phyloP scores from a whole-genome alignment of 192 early-diverging fungal genomes.

The Coemansia sp. region DNA sequence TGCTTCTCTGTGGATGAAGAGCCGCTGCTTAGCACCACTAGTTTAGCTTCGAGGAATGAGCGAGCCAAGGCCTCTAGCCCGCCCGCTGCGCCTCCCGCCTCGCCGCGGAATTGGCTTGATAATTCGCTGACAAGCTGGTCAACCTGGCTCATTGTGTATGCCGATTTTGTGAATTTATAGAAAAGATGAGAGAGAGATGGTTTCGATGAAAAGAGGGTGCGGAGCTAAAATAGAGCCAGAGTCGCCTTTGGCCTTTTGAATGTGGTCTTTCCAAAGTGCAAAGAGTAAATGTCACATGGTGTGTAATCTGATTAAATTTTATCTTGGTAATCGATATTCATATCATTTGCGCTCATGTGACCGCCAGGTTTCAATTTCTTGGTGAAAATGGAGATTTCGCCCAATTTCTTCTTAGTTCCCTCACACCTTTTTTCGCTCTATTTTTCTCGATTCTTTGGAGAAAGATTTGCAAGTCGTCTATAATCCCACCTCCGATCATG shows the following conservation, averaged over 20 bases:
- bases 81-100: constrained; percentile 12
- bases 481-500: constrained; percentile 1
- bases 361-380: too few species aligned
- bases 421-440: background rate
- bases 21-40: background rate
- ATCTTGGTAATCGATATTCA: too few species aligned
- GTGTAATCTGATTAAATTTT: too few species aligned
- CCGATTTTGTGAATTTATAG: background rate
- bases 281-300: background rate
- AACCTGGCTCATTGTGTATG: background rate
- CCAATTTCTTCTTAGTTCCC: background rate
- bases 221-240: background rate
- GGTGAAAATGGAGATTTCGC: background rate
- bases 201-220: background rate
- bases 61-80: constrained; percentile 1
- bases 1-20: constrained; percentile 12
- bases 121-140: constrained; percentile 30
- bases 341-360: too few species aligned
- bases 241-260: too few species aligned
- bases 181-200: background rate
- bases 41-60: constrained; percentile 13
- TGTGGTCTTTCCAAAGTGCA: too few species aligned
- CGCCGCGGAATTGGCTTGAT: constrained; percentile 28
- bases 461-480: background rate
- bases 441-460: constrained; percentile 1